Evolutionary conservation across 1,284 basidiomycete genomes (phyloP).

Genomic region (Tilletia walkeri): DNA sequence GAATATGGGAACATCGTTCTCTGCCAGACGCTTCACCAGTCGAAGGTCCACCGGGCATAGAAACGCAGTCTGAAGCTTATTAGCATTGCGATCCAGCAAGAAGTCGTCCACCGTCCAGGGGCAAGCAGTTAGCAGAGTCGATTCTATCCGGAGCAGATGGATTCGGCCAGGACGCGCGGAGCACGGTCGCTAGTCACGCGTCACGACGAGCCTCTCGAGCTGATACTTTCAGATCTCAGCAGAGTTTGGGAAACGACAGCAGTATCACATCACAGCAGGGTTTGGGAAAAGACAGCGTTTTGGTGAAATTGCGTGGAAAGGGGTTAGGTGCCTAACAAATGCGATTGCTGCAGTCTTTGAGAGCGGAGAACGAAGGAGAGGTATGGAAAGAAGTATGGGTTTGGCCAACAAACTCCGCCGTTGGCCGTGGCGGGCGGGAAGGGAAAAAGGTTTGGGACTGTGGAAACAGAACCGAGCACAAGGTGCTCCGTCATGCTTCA

Average conservation of each 20-base stretch:
- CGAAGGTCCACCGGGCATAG: slow-evolving; percentile 52
- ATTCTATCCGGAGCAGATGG: slow-evolving; percentile 26
- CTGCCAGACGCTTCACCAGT: slow-evolving; percentile 50
- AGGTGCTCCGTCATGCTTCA: background rate
- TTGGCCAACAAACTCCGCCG: slow-evolving; percentile 26
- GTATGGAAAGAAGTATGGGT: background rate
- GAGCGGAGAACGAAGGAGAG: background rate
- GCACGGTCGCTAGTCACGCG: slow-evolving; percentile 32
- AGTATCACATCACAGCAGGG: too few species aligned
- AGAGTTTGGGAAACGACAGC: too few species aligned
- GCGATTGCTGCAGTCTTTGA: background rate
- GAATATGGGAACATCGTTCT: slow-evolving; percentile 35
- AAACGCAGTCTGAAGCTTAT: slow-evolving; percentile 44
- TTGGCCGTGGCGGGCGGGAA: slow-evolving; percentile 19
- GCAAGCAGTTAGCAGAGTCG: slow-evolving; percentile 28
- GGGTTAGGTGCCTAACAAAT: too few species aligned
- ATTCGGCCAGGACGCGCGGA: slow-evolving; percentile 49
- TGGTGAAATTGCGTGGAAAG: background rate
- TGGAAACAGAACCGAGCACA: too few species aligned
- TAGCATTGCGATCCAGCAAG: slow-evolving; percentile 43
- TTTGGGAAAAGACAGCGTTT: background rate
- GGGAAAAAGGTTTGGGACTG: background rate
- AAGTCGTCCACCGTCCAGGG: slow-evolving; percentile 52
- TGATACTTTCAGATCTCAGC: too few species aligned
- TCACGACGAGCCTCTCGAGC: too few species aligned